Evolutionary conservation across 2,329 filamentous ascomycete genomes (phyloP).

Genomic region (Fusarium tjaetaba): DNA sequence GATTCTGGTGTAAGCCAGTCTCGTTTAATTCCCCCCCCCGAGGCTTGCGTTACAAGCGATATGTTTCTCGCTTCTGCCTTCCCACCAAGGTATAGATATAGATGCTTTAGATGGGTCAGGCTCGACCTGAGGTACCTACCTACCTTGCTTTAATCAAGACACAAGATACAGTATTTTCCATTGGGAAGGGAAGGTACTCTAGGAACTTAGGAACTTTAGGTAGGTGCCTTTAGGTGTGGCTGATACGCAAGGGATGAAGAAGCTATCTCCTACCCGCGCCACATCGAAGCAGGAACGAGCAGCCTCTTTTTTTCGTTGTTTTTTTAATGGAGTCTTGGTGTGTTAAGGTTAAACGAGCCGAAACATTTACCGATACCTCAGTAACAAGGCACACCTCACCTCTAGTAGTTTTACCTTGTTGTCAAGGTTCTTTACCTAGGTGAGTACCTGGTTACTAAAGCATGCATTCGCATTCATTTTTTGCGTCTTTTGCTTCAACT

Average conservation of each 20-base stretch:
- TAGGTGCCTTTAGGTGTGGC: not conserved
- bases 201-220: too few species aligned
- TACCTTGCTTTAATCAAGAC: not conserved
- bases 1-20: too few species aligned
- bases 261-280: conserved; percentile 4
- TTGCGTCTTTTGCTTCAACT: conserved; percentile 8
- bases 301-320: not conserved
- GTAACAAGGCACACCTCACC: not conserved
- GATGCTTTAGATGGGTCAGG: not conserved
- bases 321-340: not conserved
- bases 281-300: not conserved
- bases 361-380: not conserved
- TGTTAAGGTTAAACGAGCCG: conserved; percentile 10
- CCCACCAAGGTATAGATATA: not conserved
- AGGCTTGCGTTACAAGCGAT: not conserved
- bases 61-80: not conserved
- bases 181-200: not conserved
- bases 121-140: not conserved
- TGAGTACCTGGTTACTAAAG: not conserved
- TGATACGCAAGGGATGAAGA: not conserved
- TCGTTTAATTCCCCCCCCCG: too few species aligned
- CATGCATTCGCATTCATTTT: not conserved
- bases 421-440: not conserved
- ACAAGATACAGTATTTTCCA: not conserved
- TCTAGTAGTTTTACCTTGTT: not conserved